A percentile compares a stretch with the other conserved stretches of the same genome.
Evolutionary conservation across 1,284 basidiomycete species (phyloP).

Genomic region (Boletus sp.): DNA sequence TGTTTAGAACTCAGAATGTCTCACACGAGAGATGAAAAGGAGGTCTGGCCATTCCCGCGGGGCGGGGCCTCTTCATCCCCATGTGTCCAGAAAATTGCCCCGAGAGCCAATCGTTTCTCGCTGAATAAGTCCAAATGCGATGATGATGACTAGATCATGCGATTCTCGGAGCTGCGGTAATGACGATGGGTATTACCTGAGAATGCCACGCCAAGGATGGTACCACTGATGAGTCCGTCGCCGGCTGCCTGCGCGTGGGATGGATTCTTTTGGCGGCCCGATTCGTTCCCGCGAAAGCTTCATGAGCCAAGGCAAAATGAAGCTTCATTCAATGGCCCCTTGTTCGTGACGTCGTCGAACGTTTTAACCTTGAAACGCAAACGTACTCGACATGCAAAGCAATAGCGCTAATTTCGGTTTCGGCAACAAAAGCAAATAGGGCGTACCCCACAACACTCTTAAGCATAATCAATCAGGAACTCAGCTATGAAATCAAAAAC

Average conservation of each 20-base stretch:
- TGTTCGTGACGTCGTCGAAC: not conserved
- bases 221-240: not conserved
- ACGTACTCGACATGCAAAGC: slow-evolving; percentile 4
- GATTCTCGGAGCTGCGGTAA: not conserved
- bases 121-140: slow-evolving; percentile 3
- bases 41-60: not conserved
- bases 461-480: slow-evolving; percentile 3
- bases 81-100: not conserved
- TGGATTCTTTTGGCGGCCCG: not conserved
- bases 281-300: slow-evolving; percentile 19
- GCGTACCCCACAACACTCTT: not conserved
- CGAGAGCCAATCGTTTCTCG: slow-evolving; percentile 12
- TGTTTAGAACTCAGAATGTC: slow-evolving; percentile 16
- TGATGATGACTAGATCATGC: not conserved
- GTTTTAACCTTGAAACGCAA: not conserved
- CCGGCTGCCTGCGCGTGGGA: not conserved
- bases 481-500: slow-evolving; percentile 3
- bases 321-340: not conserved
- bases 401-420: slow-evolving; percentile 2
- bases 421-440: slow-evolving; percentile 1
- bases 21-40: slow-evolving; percentile 6
- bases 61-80: not conserved
- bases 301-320: not conserved
- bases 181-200: not conserved
- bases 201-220: not conserved